Conservation (phyloP, 169 alveolate species). For the Cystoisospora suis region DNA sequence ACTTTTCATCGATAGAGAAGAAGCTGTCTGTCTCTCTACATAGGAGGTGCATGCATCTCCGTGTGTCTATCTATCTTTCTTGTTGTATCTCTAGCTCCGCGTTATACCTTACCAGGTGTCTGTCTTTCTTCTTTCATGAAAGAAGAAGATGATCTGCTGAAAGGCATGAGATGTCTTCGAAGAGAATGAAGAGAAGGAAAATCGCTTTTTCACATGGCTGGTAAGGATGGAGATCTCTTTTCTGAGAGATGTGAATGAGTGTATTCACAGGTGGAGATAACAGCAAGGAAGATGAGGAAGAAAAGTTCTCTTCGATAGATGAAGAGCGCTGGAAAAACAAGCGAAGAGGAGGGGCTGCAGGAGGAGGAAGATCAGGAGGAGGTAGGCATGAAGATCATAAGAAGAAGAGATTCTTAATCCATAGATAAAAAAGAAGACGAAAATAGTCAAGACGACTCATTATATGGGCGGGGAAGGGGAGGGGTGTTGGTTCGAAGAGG, state of each 20-base stretch:
- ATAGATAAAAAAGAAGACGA: no score
- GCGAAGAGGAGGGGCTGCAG: constrained; percentile 20
- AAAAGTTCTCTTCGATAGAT: neutral
- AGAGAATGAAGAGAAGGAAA: neutral
- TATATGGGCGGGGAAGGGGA: no score
- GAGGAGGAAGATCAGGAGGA: neutral
- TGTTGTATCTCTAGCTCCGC: neutral
- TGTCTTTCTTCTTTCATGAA: neutral
- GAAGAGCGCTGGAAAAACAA: neutral
- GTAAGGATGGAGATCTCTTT: neutral
- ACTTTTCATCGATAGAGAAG: neutral
- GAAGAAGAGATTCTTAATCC: no score
- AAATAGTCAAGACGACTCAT: no score
- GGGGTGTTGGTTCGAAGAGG: no score
- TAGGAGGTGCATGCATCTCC: neutral
- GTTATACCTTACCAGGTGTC: neutral
- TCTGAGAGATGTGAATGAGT: neutral
- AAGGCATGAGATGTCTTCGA: neutral
- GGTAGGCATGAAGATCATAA: neutral
- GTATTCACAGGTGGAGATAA: neutral
- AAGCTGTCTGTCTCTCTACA: neutral
- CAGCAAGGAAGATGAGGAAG: constrained; percentile 21
- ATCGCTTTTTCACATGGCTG: neutral
- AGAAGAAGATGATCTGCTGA: neutral
- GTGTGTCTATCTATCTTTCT: neutral